Percentiles rank a stretch among this genome's conserved stretches.
These are phyloP conservation scores for Stemphylium lycopersici DNA, from an alignment of 2,329 filamentous ascomycete species.

Conservation along the genomic window DNA sequence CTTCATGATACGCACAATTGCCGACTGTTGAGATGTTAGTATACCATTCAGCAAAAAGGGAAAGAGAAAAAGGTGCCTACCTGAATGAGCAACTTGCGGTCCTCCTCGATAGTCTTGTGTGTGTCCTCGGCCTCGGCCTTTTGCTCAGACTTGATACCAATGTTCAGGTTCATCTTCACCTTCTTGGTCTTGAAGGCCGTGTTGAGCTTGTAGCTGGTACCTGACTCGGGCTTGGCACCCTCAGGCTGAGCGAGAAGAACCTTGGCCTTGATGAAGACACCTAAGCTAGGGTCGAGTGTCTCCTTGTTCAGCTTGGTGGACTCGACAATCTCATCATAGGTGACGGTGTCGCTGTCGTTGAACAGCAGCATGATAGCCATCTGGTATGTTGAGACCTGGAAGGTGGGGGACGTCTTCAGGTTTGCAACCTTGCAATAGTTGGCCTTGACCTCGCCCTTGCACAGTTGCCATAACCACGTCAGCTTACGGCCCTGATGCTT, in stretches of 20 bases:
- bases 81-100: conserved; percentile 94
- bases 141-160: conserved; percentile 91
- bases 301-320: conserved; percentile 81
- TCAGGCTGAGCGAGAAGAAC: conserved; percentile 76
- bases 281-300: conserved; percentile 82
- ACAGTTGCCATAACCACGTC: conserved; percentile 97
- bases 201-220: conserved; percentile 83
- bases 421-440: conserved; percentile 77
- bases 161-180: conserved; percentile 94
- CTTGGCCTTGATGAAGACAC: conserved; percentile 90
- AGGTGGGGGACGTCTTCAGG: conserved; percentile 86
- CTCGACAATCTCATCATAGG: conserved; percentile 85
- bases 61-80: conserved; percentile 60
- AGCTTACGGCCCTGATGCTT: conserved; percentile 97
- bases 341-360: conserved; percentile 85
- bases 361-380: conserved; percentile 96
- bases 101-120: conserved; percentile 99
- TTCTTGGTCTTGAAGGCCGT: conserved; percentile 98
- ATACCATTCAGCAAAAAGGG: not conserved
- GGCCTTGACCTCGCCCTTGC: conserved; percentile 94
- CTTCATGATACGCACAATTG: conserved; percentile 99
- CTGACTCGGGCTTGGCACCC: conserved; percentile 75
- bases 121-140: conserved; percentile 97
- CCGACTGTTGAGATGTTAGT: conserved; percentile 69
- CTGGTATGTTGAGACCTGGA: conserved; percentile 97